Percentiles rank a stretch among this genome's conserved stretches.
Evolutionary conservation across 1,284 basidiomycete genomes (phyloP).

Genomic region (Ustilago sp.): DNA sequence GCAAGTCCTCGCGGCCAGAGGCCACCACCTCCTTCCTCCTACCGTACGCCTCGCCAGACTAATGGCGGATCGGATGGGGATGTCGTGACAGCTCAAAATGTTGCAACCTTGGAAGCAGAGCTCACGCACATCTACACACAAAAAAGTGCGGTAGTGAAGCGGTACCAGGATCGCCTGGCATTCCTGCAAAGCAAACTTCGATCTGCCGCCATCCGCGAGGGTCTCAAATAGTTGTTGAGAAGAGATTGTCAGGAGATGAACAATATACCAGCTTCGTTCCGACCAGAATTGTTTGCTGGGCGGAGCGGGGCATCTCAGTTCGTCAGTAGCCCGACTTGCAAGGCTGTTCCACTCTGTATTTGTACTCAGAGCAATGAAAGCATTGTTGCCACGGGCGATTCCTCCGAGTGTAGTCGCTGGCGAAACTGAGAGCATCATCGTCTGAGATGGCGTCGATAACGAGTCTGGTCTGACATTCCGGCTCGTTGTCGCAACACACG

Average conservation of each 20-base stretch:
- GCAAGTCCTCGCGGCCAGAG: not conserved
- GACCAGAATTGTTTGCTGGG: not conserved
- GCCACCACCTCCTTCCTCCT: constrained; percentile 35
- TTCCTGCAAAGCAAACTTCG: constrained; percentile 56
- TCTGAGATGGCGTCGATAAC: not conserved
- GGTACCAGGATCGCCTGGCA: constrained; percentile 54
- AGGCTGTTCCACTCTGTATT: constrained; percentile 1
- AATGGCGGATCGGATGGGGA: not conserved
- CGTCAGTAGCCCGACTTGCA: not conserved
- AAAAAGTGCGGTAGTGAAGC: constrained; percentile 42
- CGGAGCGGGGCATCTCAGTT: not conserved
- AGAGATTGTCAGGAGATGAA: not conserved
- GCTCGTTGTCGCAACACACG: not conserved
- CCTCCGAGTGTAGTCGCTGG: not conserved
- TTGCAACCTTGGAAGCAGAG: constrained; percentile 31
- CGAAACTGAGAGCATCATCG: not conserved
- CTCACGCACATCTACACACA: constrained; percentile 39
- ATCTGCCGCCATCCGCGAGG: constrained; percentile 57
- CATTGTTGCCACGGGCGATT: not conserved
- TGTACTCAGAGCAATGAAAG: not conserved
- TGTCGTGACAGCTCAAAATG: not conserved
- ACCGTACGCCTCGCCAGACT: constrained; percentile 6
- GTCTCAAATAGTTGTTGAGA: constrained; percentile 35
- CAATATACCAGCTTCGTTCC: constrained; percentile 10
- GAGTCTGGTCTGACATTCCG: not conserved